Evolutionary conservation across 768 basidiomycete species (phyloP).

Genomic region (Gymnopilus junonius): DNA sequence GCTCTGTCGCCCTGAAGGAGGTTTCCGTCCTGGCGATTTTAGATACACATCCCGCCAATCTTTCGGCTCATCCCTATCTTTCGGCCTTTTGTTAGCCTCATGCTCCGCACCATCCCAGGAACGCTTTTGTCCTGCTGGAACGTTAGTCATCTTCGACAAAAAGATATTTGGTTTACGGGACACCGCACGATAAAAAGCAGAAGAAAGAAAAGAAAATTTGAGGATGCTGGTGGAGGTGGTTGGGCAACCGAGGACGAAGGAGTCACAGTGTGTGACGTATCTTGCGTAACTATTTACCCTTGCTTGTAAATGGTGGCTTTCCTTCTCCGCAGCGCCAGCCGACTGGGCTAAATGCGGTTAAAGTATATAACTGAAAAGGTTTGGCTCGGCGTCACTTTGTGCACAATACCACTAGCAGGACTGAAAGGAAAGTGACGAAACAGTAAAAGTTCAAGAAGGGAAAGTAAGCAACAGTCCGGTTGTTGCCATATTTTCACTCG

Average conservation of each 20-base stretch:
- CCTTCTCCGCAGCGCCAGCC: background rate
- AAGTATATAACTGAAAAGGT: no score
- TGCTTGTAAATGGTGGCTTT: background rate
- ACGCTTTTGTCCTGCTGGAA: slow-evolving; percentile 84
- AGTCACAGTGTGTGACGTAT: background rate
- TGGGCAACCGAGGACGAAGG: slow-evolving; percentile 3
- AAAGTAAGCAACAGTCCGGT: background rate
- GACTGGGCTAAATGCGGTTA: no score
- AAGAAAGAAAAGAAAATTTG: slow-evolving; percentile 20
- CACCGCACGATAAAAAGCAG: slow-evolving; percentile 75
- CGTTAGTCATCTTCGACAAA: slow-evolving; percentile 72
- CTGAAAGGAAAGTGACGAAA: no score
- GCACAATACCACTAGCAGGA: no score
- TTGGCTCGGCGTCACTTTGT: no score
- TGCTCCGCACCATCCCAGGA: slow-evolving; percentile 63
- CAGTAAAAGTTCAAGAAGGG: no score
- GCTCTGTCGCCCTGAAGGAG: slow-evolving; percentile 34
- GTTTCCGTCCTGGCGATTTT: slow-evolving; percentile 39
- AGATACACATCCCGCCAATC: slow-evolving; percentile 77
- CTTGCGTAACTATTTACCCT: background rate
- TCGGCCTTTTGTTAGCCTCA: slow-evolving; percentile 57
- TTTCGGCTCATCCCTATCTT: slow-evolving; percentile 57
- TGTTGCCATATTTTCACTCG: background rate
- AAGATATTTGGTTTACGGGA: slow-evolving; percentile 63
- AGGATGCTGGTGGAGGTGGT: slow-evolving; percentile 13